Base-by-base conservation (phyloP, 116 monocot genomes). In the Papilionanthe hybrid region DNA sequence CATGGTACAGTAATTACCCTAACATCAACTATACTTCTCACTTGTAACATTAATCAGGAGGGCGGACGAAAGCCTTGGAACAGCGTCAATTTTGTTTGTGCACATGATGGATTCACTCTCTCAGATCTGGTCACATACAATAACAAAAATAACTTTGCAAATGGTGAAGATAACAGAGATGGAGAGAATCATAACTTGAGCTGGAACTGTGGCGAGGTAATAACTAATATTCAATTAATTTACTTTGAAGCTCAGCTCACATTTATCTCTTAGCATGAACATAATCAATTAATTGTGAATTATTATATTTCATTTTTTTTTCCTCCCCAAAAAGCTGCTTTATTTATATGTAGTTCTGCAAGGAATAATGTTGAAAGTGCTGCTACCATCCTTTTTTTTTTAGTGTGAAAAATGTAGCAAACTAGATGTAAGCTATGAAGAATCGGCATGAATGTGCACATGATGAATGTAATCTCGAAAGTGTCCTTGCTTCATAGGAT, bases 161-260 rank as follows among this genome's bases (percentile, higher is more conserved):
- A 97, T 82, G 92, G 92, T 7, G 97, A 97, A 83, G 90, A 92
- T 72, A 97, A 97, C 66, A 85, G 83, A 53, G 97, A 97, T 80
- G 97, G 97, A 55, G 97, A 97, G 82, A 94, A 92, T 82, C 97
- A 97, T 55, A 97, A 97, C 69, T 89, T 91, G 72, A 98, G 98
- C 80, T 98, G 98, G 98, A 98, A 98, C 58, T 98, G 94, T 81
- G 94, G 98, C 41, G 88, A 94, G 94, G 98, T 98, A 80, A 81
- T 42, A 50, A 20, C n/a, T 25, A 17, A 30, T 15, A 18, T 15
- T 69, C 69, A 13, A 69, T 30, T 65, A 65, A 65, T 65, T 53
- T 53, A 53, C 53, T 15, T 53, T 17, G 15, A 53, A 53, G 53
- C 53, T 53, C 17, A 15, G 53, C 15, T 53, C 53, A 45, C 45